phyloP scores from a whole-genome alignment of 345 rosid species.

The Salix exigua region DNA sequence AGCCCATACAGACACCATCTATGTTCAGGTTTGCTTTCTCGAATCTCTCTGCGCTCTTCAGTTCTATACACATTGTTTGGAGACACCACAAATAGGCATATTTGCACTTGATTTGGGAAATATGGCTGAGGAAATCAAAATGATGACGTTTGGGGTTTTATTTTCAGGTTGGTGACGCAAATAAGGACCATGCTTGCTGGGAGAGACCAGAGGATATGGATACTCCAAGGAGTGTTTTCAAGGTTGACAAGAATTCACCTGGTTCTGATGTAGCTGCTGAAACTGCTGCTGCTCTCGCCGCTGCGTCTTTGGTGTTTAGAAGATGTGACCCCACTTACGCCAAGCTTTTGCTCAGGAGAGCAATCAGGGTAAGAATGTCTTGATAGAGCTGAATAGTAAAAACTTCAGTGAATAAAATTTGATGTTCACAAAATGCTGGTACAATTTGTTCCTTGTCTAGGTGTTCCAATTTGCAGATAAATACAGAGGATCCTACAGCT shows the following conservation, averaged over 20 bases:
- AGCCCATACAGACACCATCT: slow-evolving; percentile 43
- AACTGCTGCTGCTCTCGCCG: slow-evolving; percentile 38
- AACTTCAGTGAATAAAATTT: background rate
- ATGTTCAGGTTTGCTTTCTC: slow-evolving; percentile 30
- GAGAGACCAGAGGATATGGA: slow-evolving; percentile 51
- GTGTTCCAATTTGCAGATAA: slow-evolving; percentile 56
- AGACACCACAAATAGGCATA: background rate
- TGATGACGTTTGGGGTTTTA: slow-evolving; percentile 15
- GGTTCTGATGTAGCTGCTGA: slow-evolving; percentile 40
- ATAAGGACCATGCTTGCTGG: slow-evolving; percentile 64
- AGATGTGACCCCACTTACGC: slow-evolving; percentile 26
- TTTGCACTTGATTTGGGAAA: background rate
- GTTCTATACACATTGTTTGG: background rate
- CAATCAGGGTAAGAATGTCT: slow-evolving; percentile 17
- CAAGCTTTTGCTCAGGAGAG: slow-evolving; percentile 25
- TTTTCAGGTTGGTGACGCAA: slow-evolving; percentile 51
- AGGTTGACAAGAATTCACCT: slow-evolving; percentile 24
- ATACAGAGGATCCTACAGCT: slow-evolving; percentile 57
- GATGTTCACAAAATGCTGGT: background rate
- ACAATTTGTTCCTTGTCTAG: slow-evolving; percentile 17
- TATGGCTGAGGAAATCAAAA: background rate
- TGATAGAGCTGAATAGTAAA: background rate
- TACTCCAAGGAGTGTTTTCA: slow-evolving; percentile 26
- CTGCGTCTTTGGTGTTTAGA: slow-evolving; percentile 34
- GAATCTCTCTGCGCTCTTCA: background rate